Conservation (phyloP, 495 filamentous ascomycete genomes). For the Xylaria longipes region DNA sequence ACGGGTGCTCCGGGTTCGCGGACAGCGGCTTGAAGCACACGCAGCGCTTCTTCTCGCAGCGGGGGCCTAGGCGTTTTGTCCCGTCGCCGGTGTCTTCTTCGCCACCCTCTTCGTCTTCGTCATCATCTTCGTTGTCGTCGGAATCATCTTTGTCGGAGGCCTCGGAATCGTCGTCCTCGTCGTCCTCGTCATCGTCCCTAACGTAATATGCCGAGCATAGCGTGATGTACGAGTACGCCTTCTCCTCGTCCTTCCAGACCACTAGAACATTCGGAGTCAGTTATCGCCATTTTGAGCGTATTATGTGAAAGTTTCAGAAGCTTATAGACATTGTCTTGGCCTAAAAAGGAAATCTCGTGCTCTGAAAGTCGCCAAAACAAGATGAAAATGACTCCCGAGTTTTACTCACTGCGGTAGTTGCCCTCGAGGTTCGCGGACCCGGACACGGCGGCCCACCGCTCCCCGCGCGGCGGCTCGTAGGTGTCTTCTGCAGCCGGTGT, state of each 20-base stretch:
- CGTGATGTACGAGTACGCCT: constrained; percentile 41
- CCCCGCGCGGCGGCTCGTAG: constrained; percentile 35
- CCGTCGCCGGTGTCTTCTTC: constrained; percentile 23
- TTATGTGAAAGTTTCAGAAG: too few species aligned
- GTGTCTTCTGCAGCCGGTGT: background rate
- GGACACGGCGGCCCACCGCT: constrained; percentile 49
- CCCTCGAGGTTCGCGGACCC: constrained; percentile 49
- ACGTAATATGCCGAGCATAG: constrained; percentile 40
- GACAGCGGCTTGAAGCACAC: constrained; percentile 45
- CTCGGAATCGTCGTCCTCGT: constrained; percentile 28
- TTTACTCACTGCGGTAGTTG: constrained; percentile 41
- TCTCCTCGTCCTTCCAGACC: constrained; percentile 32
- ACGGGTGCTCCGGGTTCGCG: constrained; percentile 49
- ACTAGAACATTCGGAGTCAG: too few species aligned
- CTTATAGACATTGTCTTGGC: too few species aligned
- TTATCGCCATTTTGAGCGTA: too few species aligned
- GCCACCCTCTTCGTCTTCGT: constrained; percentile 28
- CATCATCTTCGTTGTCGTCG: constrained; percentile 27
- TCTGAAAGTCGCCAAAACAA: too few species aligned
- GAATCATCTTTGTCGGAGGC: constrained; percentile 1
- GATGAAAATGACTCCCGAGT: too few species aligned
- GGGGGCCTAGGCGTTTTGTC: background rate
- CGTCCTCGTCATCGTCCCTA: constrained; percentile 30
- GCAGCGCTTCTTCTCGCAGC: constrained; percentile 41
- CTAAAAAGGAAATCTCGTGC: too few species aligned